Base-by-base conservation (phyloP, 441 rosid genomes). In the Gossypium trilobum region DNA sequence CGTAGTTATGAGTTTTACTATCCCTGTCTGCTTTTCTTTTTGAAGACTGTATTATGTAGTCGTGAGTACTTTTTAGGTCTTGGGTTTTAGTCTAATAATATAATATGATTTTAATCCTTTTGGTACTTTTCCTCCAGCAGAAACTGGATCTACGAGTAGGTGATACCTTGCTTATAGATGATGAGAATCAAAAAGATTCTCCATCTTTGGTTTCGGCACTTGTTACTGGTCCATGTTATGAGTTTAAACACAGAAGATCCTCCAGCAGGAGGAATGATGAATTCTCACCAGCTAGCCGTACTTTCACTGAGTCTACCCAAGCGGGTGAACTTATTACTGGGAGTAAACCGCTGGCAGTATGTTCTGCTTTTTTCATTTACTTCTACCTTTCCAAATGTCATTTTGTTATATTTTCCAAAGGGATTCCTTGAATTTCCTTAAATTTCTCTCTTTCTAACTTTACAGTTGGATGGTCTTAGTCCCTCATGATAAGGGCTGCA, bases 201-300 rank as follows among this genome's bases (percentile, higher is more conserved):
- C 75, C 80, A 65, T 82, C 93, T 83, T 83, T 88, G 17, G 55
- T 82, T 61, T 75, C 86, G 50, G 83, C 76, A 62, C 74, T 81
- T 67, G 69, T 80, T 66, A 78, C 84, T 19, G 93, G 87, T 78
- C 74, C 78, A 58, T 85, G 91, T 77, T 68, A 58, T 75, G 90
- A 86, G 77, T 77, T 80, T 54, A 86, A 80, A 66, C 97, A 91
- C 80, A 82, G 75, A 77, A 86, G 89, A 78, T 86, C 94, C 73
- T 86, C 91, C 74, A 90, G 98, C 89, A 86, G 83, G 84, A 82
- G 89, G 86, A 93, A 85, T 81, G 95, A 85, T 31, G 97, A 95
- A 77, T 76, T 86, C 78, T 92, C 97, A 17, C 87, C 93, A 17
- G 76, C 78, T 74, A 72, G 87, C 84, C 86, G 89, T 85, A 79